A percentile compares a stretch with the other conserved stretches of the same genome.
These are phyloP conservation scores for Scopulariopsis brevicaulis DNA, from an alignment of 2,329 filamentous ascomycete species.

Conservation along the genomic window DNA sequence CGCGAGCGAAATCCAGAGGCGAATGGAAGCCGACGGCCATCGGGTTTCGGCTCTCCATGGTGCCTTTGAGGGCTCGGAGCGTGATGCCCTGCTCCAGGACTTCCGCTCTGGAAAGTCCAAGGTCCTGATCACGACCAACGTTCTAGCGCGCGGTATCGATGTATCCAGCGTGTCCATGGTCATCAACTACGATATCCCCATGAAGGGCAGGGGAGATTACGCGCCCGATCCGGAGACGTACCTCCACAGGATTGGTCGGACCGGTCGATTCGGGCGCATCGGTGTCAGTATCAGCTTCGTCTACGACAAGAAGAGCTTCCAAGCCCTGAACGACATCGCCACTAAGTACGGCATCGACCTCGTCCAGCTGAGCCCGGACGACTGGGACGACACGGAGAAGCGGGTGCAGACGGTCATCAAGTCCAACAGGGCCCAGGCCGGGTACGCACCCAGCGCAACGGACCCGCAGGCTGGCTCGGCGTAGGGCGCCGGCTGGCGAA, in stretches of 20 bases:
- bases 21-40: conserved; percentile 83
- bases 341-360: conserved; percentile 71
- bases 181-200: conserved; percentile 88
- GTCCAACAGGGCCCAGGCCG: conserved; percentile 48
- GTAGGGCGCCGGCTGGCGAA: background rate
- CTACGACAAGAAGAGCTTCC: conserved; percentile 71
- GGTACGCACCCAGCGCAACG: conserved; percentile 35
- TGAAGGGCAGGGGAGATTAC: conserved; percentile 62
- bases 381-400: conserved; percentile 85
- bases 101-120: conserved; percentile 85
- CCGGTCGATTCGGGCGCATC: conserved; percentile 90
- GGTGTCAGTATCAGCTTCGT: conserved; percentile 95
- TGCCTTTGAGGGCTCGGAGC: conserved; percentile 70
- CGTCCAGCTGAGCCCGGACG: conserved; percentile 67
- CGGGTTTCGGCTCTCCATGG: conserved; percentile 84
- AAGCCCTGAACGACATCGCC: conserved; percentile 70
- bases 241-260: conserved; percentile 93
- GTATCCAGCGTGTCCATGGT: conserved; percentile 89
- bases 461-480: conserved; percentile 14
- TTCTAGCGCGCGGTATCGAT: conserved; percentile 91
- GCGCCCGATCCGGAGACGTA: conserved; percentile 93
- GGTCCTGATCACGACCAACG: conserved; percentile 95
- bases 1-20: conserved; percentile 70
- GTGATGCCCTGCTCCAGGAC: conserved; percentile 73
- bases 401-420: conserved; percentile 75